These are phyloP conservation scores for Diaporthe vexans DNA, from an alignment of 2,329 filamentous ascomycete species.

Conservation along the genomic window DNA sequence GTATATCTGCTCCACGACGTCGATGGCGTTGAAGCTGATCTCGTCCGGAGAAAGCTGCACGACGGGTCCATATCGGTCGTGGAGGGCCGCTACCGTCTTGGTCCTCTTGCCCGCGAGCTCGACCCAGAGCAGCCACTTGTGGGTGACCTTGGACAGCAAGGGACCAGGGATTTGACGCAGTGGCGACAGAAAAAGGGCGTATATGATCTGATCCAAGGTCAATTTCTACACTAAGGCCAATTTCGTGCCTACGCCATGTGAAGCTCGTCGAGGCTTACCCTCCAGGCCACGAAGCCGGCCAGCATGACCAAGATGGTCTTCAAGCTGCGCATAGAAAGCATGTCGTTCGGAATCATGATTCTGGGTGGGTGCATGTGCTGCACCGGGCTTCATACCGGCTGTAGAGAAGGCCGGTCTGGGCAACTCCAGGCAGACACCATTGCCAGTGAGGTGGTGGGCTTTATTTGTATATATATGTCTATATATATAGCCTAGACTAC, in stretches of 20 bases:
- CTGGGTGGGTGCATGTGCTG: background rate
- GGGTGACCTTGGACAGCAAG: background rate
- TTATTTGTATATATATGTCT: background rate
- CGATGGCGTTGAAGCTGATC: slow-evolving; percentile 22
- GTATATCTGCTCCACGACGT: slow-evolving; percentile 13
- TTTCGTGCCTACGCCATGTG: background rate
- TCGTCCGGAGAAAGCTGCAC: slow-evolving; percentile 12
- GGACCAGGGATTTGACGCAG: background rate
- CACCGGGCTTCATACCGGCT: background rate
- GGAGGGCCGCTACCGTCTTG: slow-evolving; percentile 1
- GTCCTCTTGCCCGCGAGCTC: slow-evolving; percentile 3
- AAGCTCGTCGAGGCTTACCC: background rate
- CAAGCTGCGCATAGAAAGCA: background rate
- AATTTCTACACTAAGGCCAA: background rate
- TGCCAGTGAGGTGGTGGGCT: background rate
- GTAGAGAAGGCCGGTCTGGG: background rate
- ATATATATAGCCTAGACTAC: background rate
- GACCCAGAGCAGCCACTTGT: slow-evolving; percentile 11
- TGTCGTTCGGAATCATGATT: background rate
- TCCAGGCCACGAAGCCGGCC: slow-evolving; percentile 1
- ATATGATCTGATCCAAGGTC: background rate
- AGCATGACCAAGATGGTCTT: background rate
- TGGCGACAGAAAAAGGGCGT: slow-evolving; percentile 13
- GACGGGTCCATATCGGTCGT: slow-evolving; percentile 3
- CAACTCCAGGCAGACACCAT: background rate